phyloP scores from a whole-genome alignment of 2,329 filamentous ascomycete genomes.

The Sclerotinia borealis region DNA sequence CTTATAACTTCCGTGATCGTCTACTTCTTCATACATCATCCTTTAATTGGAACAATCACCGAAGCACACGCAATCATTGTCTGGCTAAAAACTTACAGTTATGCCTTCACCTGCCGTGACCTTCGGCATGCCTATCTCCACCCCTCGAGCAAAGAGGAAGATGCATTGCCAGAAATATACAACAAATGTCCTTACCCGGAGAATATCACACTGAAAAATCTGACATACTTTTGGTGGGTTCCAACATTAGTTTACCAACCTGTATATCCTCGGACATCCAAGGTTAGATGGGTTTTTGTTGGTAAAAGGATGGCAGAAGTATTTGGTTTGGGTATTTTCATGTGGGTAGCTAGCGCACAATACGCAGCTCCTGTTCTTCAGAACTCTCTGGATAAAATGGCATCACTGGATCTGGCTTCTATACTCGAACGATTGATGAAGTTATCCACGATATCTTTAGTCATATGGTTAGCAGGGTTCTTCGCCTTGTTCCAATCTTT shows the following conservation, averaged over 20 bases:
- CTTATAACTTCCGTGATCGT: slow-evolving; percentile 77
- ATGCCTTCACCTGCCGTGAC: slow-evolving; percentile 94
- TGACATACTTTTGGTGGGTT: slow-evolving; percentile 97
- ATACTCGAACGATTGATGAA: slow-evolving; percentile 91
- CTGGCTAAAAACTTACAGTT: slow-evolving; percentile 93
- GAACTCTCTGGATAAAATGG: slow-evolving; percentile 86
- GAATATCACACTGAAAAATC: slow-evolving; percentile 83
- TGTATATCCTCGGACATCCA: slow-evolving; percentile 79
- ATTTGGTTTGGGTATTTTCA: slow-evolving; percentile 72
- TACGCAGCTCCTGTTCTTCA: slow-evolving; percentile 85
- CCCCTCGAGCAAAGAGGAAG: slow-evolving; percentile 59
- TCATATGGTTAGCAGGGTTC: slow-evolving; percentile 97
- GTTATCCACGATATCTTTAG: slow-evolving; percentile 86
- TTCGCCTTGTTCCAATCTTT: slow-evolving; percentile 93
- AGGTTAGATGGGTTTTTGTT: slow-evolving; percentile 83
- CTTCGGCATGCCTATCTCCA: slow-evolving; percentile 86
- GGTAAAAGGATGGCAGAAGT: slow-evolving; percentile 75
- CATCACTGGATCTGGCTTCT: slow-evolving; percentile 68
- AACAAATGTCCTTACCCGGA: slow-evolving; percentile 75
- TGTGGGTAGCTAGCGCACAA: slow-evolving; percentile 92
- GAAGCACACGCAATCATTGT: slow-evolving; percentile 91
- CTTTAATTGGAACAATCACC: slow-evolving; percentile 83
- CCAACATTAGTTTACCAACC: slow-evolving; percentile 96
- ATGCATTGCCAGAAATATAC: slow-evolving; percentile 76
- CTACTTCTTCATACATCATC: slow-evolving; percentile 88